These are phyloP conservation scores for Amesomyces nigricolor DNA, from an alignment of 2,329 filamentous ascomycete species.

Conservation along the genomic window DNA sequence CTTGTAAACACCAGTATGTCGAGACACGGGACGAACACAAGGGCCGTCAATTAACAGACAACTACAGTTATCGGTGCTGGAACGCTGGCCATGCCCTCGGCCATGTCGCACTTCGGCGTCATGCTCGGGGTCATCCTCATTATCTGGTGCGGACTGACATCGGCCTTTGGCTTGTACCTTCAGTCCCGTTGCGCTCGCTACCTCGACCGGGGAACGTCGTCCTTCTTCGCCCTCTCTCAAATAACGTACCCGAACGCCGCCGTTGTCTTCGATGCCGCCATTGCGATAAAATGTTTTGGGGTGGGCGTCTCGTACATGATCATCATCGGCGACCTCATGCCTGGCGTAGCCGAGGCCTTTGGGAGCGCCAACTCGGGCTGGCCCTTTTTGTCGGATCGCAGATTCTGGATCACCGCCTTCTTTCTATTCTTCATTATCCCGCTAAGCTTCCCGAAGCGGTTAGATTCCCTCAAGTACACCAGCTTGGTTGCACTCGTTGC, in stretches of 20 bases:
- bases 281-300: constrained; percentile 96
- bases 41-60: constrained; percentile 17
- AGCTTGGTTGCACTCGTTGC: constrained; percentile 86
- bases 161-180: constrained; percentile 90
- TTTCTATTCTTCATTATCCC: constrained; percentile 98
- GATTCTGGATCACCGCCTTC: constrained; percentile 97
- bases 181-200: constrained; percentile 91
- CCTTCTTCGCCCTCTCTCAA: constrained; percentile 95
- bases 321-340: constrained; percentile 98
- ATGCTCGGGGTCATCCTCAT: constrained; percentile 77
- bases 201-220: constrained; percentile 78
- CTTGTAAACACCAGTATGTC: constrained; percentile 85
- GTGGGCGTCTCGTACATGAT: constrained; percentile 97
- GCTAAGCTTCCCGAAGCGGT: constrained; percentile 79
- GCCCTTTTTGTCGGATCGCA: constrained; percentile 76
- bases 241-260: constrained; percentile 95
- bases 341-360: constrained; percentile 82
- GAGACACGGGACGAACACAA: neutral
- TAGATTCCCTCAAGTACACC: constrained; percentile 97
- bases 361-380: constrained; percentile 55
- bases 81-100: constrained; percentile 90
- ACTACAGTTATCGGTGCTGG: constrained; percentile 82
- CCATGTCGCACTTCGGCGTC: constrained; percentile 93
- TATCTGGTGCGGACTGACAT: constrained; percentile 81
- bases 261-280: constrained; percentile 90